phyloP scores from a whole-genome alignment of 2,329 filamentous ascomycete species.

The Monilinia fructicola region DNA sequence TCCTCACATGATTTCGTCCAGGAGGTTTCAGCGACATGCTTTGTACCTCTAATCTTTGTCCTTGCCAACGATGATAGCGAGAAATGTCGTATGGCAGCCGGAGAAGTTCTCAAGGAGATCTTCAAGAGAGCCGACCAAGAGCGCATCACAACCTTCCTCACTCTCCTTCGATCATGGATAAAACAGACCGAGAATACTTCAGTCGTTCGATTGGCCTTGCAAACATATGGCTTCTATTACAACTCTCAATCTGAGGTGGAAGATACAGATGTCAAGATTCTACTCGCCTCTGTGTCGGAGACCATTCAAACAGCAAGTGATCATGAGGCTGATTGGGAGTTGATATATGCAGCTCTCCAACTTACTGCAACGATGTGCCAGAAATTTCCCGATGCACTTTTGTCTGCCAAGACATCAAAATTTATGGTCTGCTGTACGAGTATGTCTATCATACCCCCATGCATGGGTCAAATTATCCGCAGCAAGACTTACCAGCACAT shows the following conservation, averaged over 20 bases:
- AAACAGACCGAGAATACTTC: slow-evolving; percentile 70
- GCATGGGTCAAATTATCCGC: slow-evolving; percentile 74
- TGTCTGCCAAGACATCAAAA: slow-evolving; percentile 57
- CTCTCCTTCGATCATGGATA: slow-evolving; percentile 72
- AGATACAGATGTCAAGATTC: slow-evolving; percentile 56
- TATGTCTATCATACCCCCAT: slow-evolving; percentile 70
- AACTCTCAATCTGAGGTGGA: slow-evolving; percentile 59
- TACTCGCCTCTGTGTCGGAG: slow-evolving; percentile 54
- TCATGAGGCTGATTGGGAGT: slow-evolving; percentile 62
- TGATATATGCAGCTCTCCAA: slow-evolving; percentile 71
- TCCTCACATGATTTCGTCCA: slow-evolving; percentile 79
- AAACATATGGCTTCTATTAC: slow-evolving; percentile 81
- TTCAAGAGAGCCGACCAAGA: slow-evolving; percentile 77
- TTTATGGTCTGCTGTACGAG: slow-evolving; percentile 71
- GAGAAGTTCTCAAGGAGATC: slow-evolving; percentile 74
- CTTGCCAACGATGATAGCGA: slow-evolving; percentile 85
- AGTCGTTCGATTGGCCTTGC: slow-evolving; percentile 71
- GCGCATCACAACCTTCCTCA: slow-evolving; percentile 67
- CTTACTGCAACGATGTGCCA: slow-evolving; percentile 67
- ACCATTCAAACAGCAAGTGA: slow-evolving; percentile 55
- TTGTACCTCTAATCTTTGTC: slow-evolving; percentile 81
- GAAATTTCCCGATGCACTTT: slow-evolving; percentile 61
- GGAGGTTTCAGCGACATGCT: slow-evolving; percentile 77
- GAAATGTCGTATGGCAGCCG: slow-evolving; percentile 80
- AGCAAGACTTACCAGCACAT: slow-evolving; percentile 71